Evolutionary conservation across 257 asterid genomes (phyloP), one percentile per base, ranked within the genome.

Genomic region (Jacaranda copaia): DNA sequence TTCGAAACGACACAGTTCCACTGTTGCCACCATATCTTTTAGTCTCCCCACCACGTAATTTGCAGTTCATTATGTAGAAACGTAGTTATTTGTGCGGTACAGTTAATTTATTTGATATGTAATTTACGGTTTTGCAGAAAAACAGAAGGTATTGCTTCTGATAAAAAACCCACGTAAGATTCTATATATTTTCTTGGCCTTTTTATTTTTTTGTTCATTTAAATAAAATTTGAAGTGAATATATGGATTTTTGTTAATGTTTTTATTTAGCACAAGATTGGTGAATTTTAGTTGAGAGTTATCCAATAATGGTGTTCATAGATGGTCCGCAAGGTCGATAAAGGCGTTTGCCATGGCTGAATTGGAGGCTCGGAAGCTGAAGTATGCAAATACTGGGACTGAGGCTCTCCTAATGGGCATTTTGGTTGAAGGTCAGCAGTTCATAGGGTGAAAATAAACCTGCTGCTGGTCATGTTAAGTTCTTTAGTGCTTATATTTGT

Each of bases 391-490:
- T 40, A 93, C 91, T 25, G 98, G 99, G n/a, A 95, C 99, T 1
- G 99, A 93, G 88, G 85, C 97, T 80, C 80, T 95, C 70, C 91
- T 95, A 46, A 88, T 95, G 97, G 98, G 98, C 75, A 91, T 95
- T 82, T 77, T 95, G 87, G 88, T 95, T 63, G 99, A 95, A 91
- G 98, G 98, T 95, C 64, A 58, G 81, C 65, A n/a, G 52, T 68
- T 46, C 67, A 7, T 18, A 16, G 40, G 62, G 74, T 84, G 38
- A 66, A 8, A 60, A 65, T 77, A 19, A 36, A 16, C 60, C 35
- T 70, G 11, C 42, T 14, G 40, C 25, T 19, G 13, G 59, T 77
- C 66, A 49, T 57, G 49, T 45, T 57, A 67, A 55, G 46, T 20
- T 72, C 65, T 59, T 77, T 57, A 70, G 73, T 75, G 73, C 74